Percentiles rank a stretch among this genome's conserved stretches.
Conservation (phyloP, 768 basidiomycete genomes). For the Melanogaster broomeanus region DNA sequence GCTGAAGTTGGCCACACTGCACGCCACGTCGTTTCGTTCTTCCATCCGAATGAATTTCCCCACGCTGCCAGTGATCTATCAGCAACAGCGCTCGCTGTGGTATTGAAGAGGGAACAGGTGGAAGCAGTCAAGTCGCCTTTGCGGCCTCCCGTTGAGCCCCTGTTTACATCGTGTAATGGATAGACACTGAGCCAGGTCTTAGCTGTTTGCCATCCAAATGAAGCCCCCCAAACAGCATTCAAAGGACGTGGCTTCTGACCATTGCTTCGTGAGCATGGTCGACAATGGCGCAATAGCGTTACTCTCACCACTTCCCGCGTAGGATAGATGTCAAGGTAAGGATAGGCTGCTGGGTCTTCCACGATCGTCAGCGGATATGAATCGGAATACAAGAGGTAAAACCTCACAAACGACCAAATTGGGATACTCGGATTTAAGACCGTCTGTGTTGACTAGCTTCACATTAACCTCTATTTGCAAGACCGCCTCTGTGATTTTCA, state of each 20-base stretch:
- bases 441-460: slow-evolving; percentile 4
- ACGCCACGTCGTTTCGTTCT: slow-evolving; percentile 14
- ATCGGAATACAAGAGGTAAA: not conserved
- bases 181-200: slow-evolving; percentile 22
- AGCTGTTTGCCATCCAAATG: slow-evolving; percentile 20
- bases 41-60: slow-evolving; percentile 27
- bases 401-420: slow-evolving; percentile 31
- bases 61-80: slow-evolving; percentile 48
- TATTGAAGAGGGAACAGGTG: slow-evolving; percentile 55
- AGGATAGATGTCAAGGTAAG: slow-evolving; percentile 44
- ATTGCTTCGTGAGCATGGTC: slow-evolving; percentile 2
- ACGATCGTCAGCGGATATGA: slow-evolving; percentile 18
- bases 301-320: slow-evolving; percentile 8
- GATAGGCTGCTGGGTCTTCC: slow-evolving; percentile 42
- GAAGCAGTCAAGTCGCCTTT: not conserved
- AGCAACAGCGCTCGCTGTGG: slow-evolving; percentile 44
- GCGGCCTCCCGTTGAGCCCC: not conserved
- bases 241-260: slow-evolving; percentile 4
- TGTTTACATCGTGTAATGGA: slow-evolving; percentile 10
- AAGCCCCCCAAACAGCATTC: slow-evolving; percentile 13
- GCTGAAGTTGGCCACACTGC: slow-evolving; percentile 16
- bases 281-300: not conserved
- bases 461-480: slow-evolving; percentile 47
- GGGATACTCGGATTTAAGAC: slow-evolving; percentile 22
- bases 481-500: slow-evolving; percentile 42